Base-by-base conservation (phyloP, 1,284 basidiomycete genomes). In the Ceratobasidium sp. region DNA sequence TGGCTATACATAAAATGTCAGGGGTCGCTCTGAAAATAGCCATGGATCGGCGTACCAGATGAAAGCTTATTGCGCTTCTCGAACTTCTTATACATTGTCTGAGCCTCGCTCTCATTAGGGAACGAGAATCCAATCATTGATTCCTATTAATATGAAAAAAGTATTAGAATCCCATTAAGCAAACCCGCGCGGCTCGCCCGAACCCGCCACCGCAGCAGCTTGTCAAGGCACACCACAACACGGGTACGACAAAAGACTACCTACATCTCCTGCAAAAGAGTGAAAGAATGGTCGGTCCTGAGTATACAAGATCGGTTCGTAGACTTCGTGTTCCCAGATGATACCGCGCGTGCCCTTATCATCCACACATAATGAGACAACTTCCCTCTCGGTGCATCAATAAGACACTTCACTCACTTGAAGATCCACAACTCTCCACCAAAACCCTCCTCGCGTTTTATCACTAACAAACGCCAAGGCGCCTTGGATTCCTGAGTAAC, bases 281-380 rank as follows among this genome's bases (percentile, higher is more conserved):
- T 98, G 96, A 84, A 99, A 98, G 89, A 93, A 98, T 1, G 94
- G 90, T 80, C 96, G 89, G 83, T 99, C 97, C 83, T 94, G 90
- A 83, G 91, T 89, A 84, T 96, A 96, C 79, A 94, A 91, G 80
- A 98, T 91, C 61, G 92, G 92, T 52, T 94, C 90, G 81, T 97
- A 98, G 2, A 98, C 85, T 83, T 98, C 96, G 82, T 98, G 95
- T 80, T 96, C 92, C 97, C 97, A 99, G 59, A 97, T 91, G 42
- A 97, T 90, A 12, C 96, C 96, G 69, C 95, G 87, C 1, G 94
- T 95, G 15, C 95, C 94, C 82, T 64, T 87, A 80, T 17, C 46
- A 40, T 10, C 28, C 28, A 20, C 13, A 48, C 62, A 20, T 40
- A 23, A 46, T 28, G 42, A 20, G 73, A 74, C 59, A 13, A n/a